A percentile compares a stretch with the other conserved stretches of the same genome.
These are phyloP conservation scores for Epichloe bromicola DNA, from an alignment of 2,329 filamentous ascomycete species.

Conservation along the genomic window DNA sequence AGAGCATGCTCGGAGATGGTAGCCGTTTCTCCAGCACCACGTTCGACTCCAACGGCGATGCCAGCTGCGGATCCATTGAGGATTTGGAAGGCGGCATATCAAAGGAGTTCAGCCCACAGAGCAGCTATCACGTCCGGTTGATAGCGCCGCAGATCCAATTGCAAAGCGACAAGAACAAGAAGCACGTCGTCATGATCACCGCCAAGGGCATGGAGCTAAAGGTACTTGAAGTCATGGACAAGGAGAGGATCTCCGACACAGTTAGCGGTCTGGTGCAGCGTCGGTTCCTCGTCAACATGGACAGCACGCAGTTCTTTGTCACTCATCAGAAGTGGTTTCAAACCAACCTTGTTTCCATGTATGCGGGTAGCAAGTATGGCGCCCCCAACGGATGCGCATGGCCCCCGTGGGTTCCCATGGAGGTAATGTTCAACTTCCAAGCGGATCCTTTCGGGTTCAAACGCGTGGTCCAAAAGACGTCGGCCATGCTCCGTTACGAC, in stretches of 20 bases:
- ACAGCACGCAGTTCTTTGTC: conserved; percentile 96
- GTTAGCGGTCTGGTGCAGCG: conserved; percentile 93
- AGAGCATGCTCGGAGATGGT: conserved; percentile 72
- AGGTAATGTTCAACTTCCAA: conserved; percentile 96
- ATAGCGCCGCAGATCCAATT: conserved; percentile 97
- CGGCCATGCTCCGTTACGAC: conserved; percentile 85
- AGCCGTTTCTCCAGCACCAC: conserved; percentile 54
- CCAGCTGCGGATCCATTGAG: conserved; percentile 33
- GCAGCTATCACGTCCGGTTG: conserved; percentile 85
- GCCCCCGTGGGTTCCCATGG: conserved; percentile 97
- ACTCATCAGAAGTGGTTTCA: conserved; percentile 85
- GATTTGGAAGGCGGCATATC: conserved; percentile 66
- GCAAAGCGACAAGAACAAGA: conserved; percentile 95
- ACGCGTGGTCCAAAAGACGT: conserved; percentile 91
- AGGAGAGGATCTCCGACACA: conserved; percentile 77
- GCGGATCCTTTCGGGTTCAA: conserved; percentile 95
- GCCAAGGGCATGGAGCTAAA: conserved; percentile 98
- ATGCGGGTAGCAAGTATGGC: conserved; percentile 88
- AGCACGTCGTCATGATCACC: conserved; percentile 90
- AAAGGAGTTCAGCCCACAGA: conserved; percentile 78
- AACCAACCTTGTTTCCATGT: conserved; percentile 76
- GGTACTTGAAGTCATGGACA: conserved; percentile 96
- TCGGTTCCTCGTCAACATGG: conserved; percentile 88
- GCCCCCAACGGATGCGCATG: conserved; percentile 73
- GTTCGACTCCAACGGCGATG: conserved; percentile 20